Evolutionary conservation across 306 rosid genomes (phyloP).

Genomic region (Fragaria ananassa): DNA sequence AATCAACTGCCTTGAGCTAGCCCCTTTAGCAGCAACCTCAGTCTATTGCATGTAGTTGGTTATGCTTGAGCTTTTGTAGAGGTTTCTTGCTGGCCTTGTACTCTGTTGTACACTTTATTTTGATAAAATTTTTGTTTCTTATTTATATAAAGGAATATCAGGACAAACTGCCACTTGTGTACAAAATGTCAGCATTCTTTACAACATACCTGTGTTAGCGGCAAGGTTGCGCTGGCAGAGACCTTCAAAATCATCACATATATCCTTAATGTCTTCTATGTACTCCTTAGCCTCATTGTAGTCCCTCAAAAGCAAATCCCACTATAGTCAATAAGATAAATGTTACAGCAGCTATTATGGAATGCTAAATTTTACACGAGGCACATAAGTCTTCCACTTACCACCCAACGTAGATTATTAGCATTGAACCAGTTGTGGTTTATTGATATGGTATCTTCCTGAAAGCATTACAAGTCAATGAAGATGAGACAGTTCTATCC

Average conservation of each 20-base stretch:
- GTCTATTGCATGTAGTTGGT: background rate
- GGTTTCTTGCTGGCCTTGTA: background rate
- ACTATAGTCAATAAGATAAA: conserved; percentile 38
- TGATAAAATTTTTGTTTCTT: background rate
- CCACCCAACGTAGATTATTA: conserved; percentile 81
- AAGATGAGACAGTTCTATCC: conserved; percentile 3
- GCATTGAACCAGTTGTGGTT: conserved; percentile 97
- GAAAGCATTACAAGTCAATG: conserved; percentile 36
- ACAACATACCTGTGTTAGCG: conserved; percentile 64
- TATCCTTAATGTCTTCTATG: conserved; percentile 88
- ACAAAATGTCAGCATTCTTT: background rate
- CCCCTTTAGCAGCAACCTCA: background rate
- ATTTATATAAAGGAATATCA: background rate
- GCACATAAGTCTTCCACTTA: conserved; percentile 30
- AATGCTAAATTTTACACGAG: background rate
- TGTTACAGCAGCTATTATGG: conserved; percentile 14
- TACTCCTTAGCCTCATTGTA: conserved; percentile 86
- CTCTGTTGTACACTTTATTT: background rate
- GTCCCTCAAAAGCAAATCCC: conserved; percentile 78
- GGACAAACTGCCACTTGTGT: background rate
- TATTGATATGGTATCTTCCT: conserved; percentile 92
- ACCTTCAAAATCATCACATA: conserved; percentile 86
- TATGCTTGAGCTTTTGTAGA: background rate
- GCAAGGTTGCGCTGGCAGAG: conserved; percentile 97
- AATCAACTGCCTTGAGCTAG: background rate